Conservation (phyloP, 768 basidiomycete species). For the Podaxis carcinomalis region DNA sequence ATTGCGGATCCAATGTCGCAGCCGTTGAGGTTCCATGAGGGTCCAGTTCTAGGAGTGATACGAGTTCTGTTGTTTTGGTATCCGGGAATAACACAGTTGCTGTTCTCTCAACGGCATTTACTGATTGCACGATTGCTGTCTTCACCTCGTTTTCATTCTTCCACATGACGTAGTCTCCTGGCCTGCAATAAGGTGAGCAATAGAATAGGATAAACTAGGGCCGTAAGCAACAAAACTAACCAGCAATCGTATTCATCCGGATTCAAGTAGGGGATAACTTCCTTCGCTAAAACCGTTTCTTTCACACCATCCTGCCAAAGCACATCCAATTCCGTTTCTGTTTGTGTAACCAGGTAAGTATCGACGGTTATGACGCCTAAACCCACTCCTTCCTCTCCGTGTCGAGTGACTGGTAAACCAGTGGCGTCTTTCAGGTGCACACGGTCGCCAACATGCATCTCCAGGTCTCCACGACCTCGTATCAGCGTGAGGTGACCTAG, state of each 20-base stretch:
- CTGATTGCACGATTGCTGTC: slow-evolving; percentile 74
- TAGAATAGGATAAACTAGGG: not conserved
- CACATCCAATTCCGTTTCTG: slow-evolving; percentile 62
- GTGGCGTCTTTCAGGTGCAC: slow-evolving; percentile 51
- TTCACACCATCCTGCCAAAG: slow-evolving; percentile 85
- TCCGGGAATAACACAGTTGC: slow-evolving; percentile 60
- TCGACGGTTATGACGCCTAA: slow-evolving; percentile 46
- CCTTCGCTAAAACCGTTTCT: slow-evolving; percentile 56
- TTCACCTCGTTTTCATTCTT: slow-evolving; percentile 65
- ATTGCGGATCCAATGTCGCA: slow-evolving; percentile 33
- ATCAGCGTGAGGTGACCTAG: slow-evolving; percentile 61
- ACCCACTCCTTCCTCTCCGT: slow-evolving; percentile 47
- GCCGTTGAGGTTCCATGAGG: slow-evolving; percentile 67
- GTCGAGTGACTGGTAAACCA: slow-evolving; percentile 51
- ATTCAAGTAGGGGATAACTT: slow-evolving; percentile 78
- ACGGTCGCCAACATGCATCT: slow-evolving; percentile 72
- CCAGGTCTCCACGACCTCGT: slow-evolving; percentile 52
- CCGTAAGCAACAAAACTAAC: slow-evolving; percentile 34
- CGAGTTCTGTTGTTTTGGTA: slow-evolving; percentile 53
- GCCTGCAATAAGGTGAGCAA: slow-evolving; percentile 45
- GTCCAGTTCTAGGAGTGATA: slow-evolving; percentile 85
- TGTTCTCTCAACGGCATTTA: slow-evolving; percentile 68
- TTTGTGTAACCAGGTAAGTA: slow-evolving; percentile 64
- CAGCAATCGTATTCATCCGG: slow-evolving; percentile 92
- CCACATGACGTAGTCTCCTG: slow-evolving; percentile 88